Evolutionary conservation across 2,329 filamentous ascomycete species (phyloP).

Genomic region (Cytospora leucostoma): DNA sequence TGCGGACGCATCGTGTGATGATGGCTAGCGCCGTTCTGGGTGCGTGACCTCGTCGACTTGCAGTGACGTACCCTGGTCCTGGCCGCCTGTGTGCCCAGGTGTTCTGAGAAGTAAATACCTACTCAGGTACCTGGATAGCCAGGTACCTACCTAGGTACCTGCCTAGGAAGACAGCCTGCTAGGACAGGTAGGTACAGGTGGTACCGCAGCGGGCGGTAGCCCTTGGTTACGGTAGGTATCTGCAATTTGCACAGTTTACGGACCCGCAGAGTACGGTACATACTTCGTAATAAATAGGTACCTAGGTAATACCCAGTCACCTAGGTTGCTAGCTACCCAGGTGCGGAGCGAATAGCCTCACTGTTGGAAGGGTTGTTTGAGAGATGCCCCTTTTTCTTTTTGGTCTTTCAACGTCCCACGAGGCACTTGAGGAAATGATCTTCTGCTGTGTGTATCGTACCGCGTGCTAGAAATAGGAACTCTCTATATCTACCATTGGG

Average conservation of each 20-base stretch:
- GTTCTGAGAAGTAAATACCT: not conserved
- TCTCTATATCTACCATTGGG: too few relatives aligned
- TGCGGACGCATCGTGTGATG: constrained; percentile 23
- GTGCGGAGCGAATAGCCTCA: constrained; percentile 21
- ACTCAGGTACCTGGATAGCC: not conserved
- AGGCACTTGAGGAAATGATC: not conserved
- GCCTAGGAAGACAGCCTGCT: too few relatives aligned
- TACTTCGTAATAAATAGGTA: constrained; percentile 9
- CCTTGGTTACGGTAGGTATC: not conserved
- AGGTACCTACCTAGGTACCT: not conserved
- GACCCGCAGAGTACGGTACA: not conserved
- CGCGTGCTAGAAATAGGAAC: too few relatives aligned
- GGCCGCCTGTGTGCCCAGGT: not conserved
- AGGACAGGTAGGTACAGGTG: not conserved
- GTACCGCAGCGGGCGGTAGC: not conserved
- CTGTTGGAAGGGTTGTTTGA: not conserved
- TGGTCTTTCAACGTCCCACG: not conserved
- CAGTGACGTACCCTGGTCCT: constrained; percentile 22
- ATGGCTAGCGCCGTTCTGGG: constrained; percentile 22
- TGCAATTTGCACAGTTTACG: not conserved
- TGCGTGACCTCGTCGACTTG: constrained; percentile 19
- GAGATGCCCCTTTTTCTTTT: not conserved
- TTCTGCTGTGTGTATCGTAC: too few relatives aligned
- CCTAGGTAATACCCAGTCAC: not conserved
- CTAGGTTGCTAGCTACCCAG: too few relatives aligned